Conservation (phyloP, 768 basidiomycete genomes). For the Termitomyces heimii region DNA sequence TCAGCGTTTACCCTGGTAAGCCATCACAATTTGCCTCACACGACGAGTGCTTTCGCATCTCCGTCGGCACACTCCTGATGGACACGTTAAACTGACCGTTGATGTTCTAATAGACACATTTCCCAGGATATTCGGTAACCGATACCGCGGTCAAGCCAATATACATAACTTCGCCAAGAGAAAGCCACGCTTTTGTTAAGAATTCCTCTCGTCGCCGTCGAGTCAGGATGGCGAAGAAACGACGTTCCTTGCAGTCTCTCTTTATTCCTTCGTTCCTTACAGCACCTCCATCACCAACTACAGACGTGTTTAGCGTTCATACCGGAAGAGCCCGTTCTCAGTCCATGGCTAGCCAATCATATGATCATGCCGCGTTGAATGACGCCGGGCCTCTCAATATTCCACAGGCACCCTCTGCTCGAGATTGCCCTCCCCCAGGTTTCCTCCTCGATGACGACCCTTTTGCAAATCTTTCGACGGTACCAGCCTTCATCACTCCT, state of each 20-base stretch:
- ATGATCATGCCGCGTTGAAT: constrained; percentile 5
- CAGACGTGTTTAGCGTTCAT: constrained; percentile 10
- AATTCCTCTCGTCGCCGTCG: constrained; percentile 7
- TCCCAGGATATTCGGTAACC: constrained; percentile 10
- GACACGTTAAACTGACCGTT: constrained; percentile 15
- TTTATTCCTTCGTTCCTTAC: constrained; percentile 42
- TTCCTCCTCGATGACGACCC: constrained; percentile 68
- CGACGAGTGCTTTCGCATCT: background rate
- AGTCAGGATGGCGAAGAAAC: constrained; percentile 39
- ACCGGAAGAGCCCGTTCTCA: constrained; percentile 18
- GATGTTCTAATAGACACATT: constrained; percentile 14
- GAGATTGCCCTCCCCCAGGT: constrained; percentile 31
- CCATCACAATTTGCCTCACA: constrained; percentile 9
- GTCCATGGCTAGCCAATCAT: constrained; percentile 16
- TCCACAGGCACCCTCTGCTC: constrained; percentile 15
- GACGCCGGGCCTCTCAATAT: constrained; percentile 7
- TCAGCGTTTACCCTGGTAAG: constrained; percentile 23
- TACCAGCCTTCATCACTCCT: constrained; percentile 10
- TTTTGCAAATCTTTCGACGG: constrained; percentile 55
- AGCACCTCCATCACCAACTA: constrained; percentile 20
- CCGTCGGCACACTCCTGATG: constrained; percentile 2
- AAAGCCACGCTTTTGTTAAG: constrained; percentile 2
- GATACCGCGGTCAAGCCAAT: constrained; percentile 4
- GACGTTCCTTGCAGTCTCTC: constrained; percentile 48
- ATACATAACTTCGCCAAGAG: constrained; percentile 11